These are phyloP conservation scores for Bryoerythrophyllum caledonicum DNA, from an alignment of 225 moss, liverwort and hornwort species.

Conservation along the genomic window DNA sequence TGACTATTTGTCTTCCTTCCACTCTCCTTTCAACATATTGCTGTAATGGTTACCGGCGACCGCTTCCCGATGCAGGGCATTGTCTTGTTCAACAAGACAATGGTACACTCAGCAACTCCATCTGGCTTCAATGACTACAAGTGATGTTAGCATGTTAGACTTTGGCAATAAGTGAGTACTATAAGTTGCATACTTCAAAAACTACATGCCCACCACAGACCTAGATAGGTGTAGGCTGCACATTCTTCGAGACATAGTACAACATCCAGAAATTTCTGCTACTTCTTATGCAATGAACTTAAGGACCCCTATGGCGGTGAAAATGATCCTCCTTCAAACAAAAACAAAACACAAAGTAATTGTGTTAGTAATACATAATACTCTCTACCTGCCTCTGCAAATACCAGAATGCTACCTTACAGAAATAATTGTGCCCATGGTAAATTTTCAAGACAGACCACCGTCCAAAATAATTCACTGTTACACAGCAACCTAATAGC, in stretches of 20 bases:
- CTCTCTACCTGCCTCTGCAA: background rate
- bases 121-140: background rate
- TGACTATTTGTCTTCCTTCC: background rate
- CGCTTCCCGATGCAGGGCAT: background rate
- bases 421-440: background rate
- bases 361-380: too few relatives aligned
- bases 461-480: background rate
- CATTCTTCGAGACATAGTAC: background rate
- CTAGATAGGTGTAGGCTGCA: background rate
- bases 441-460: background rate
- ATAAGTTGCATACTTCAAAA: background rate
- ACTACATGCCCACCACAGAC: background rate
- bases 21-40: background rate
- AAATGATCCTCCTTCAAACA: too few relatives aligned
- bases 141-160: background rate
- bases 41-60: background rate
- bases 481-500: background rate
- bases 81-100: background rate
- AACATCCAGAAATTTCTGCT: background rate
- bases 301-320: background rate
- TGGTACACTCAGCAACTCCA: background rate
- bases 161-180: slow-evolving; percentile 6
- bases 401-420: background rate
- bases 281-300: background rate
- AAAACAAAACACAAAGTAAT: background rate